Base-by-base conservation (phyloP, 2,329 filamentous ascomycete species). In the Fusarium sulawesiense region DNA sequence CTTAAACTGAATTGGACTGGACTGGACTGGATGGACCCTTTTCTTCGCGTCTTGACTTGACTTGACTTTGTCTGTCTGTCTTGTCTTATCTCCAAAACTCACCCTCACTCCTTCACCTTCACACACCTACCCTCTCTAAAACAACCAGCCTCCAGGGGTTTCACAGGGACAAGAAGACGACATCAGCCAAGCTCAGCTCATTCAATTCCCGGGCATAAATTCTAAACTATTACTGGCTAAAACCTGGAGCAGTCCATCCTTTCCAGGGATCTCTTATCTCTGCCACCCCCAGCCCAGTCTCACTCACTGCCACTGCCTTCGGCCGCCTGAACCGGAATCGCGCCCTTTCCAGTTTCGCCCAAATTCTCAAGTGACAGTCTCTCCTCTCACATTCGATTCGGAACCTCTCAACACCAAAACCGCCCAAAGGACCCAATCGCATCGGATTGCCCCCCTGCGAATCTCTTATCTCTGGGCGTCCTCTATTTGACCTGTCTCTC, bases 201-300 rank as follows among this genome's bases (percentile, higher is more conserved):
- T 56, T 48, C n/a, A 14, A 27, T 34, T 27, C 16, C 34, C 30
- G 7, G 25, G 7, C 27, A 47, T 25, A 47, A 47, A 18, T 7
- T 20, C 45, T 47, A 47, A 20, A 6, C 47, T 32, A 37, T 25
- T 50, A 34, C 23, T 27, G 34, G 34, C 25, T 42, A 50, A 50
- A 25, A 13, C 32, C 21, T n/a, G 16, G 21, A 20, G 37, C 37
- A n/a, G 12, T 21, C 27, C 47, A 30, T 32, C 32, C 47, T 37
- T 21, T 42, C 21, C 58, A 68, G 64, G 65, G 50, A 68, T 67
- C 57, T 49, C 64, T 67, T 67, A 67, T 67, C 64, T 67, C 47
- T 67, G 25, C 42, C 30, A 42, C 49, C 49, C 49, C 49, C 34
- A n/a, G 49, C 49, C 49, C 34, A n/a, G 49, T 53, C 49, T 53